Evolutionary conservation across 108 stramenopile genomes (phyloP).

Genomic region (Cyclotella cryptica): DNA sequence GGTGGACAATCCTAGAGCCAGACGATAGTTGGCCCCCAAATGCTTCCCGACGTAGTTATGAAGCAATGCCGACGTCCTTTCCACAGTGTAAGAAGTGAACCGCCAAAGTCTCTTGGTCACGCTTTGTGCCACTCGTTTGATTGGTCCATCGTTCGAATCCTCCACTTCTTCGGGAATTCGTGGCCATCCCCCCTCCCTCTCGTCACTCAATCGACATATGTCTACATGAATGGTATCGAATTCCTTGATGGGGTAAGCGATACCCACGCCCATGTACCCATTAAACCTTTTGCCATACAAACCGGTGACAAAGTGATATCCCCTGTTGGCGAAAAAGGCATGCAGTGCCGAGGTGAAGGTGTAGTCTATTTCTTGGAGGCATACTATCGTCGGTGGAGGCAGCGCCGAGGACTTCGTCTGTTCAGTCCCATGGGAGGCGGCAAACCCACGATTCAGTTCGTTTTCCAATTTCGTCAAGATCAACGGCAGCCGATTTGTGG

Average conservation of each 20-base stretch:
- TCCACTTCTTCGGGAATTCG: conserved; percentile 12
- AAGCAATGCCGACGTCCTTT: conserved; percentile 8
- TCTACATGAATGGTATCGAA: conserved; percentile 76
- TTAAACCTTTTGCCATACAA: conserved; percentile 93
- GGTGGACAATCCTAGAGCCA: conserved; percentile 4
- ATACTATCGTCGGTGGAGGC: conserved; percentile 62
- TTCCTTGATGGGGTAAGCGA: conserved; percentile 74
- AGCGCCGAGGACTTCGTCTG: background rate
- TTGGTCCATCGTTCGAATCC: conserved; percentile 1
- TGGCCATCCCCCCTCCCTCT: conserved; percentile 77
- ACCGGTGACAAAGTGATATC: conserved; percentile 90
- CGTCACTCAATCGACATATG: conserved; percentile 74
- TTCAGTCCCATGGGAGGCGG: background rate
- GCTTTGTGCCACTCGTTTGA: conserved; percentile 13
- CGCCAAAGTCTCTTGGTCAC: conserved; percentile 13
- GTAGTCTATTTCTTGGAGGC: conserved; percentile 88
- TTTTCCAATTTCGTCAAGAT: conserved; percentile 78
- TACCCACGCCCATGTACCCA: conserved; percentile 85
- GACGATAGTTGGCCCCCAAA: conserved; percentile 4
- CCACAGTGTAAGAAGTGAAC: background rate
- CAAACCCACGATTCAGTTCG: conserved; percentile 60
- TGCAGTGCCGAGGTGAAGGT: conserved; percentile 84
- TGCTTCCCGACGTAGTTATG: conserved; percentile 18
- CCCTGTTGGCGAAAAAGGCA: conserved; percentile 81
- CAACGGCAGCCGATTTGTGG: conserved; percentile 66